Percentiles rank a stretch among this genome's conserved stretches.
Conservation (phyloP, 179 eudicot species). For the Corrigiola litoralis region DNA sequence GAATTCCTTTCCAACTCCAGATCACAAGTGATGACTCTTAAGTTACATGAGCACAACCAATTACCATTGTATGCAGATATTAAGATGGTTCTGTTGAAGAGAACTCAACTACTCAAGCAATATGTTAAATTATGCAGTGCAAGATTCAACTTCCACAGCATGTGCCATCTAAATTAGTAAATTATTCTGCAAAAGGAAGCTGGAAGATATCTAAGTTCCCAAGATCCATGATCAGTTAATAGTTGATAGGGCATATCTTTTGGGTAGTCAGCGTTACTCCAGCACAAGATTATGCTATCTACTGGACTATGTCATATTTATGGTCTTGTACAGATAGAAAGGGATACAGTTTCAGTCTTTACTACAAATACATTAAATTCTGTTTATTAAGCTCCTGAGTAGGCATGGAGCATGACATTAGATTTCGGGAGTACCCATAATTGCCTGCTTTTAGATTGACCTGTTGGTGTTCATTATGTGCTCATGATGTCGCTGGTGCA, state of each 20-base stretch:
- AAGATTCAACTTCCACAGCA: neutral
- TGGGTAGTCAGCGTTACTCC: no score
- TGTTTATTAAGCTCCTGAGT: neutral
- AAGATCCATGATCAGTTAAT: neutral
- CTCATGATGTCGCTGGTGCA: constrained; percentile 9
- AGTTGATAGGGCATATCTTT: no score
- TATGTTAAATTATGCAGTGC: neutral
- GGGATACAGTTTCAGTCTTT: neutral
- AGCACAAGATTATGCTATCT: no score
- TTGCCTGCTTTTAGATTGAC: neutral
- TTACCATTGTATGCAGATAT: neutral
- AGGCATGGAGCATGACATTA: neutral
- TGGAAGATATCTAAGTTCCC: neutral
- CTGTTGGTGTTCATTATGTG: neutral
- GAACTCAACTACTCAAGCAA: no score
- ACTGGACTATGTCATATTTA: no score
- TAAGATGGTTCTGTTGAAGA: no score
- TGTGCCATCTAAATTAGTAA: neutral
- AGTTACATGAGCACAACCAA: no score
- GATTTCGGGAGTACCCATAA: neutral
- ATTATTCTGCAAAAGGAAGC: no score
- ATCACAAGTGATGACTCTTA: neutral
- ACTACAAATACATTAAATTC: no score
- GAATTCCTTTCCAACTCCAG: neutral
- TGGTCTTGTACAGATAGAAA: no score